These are phyloP conservation scores for Saksenaea oblongispora DNA, from an alignment of 371 early-diverging fungal species.

Conservation along the genomic window DNA sequence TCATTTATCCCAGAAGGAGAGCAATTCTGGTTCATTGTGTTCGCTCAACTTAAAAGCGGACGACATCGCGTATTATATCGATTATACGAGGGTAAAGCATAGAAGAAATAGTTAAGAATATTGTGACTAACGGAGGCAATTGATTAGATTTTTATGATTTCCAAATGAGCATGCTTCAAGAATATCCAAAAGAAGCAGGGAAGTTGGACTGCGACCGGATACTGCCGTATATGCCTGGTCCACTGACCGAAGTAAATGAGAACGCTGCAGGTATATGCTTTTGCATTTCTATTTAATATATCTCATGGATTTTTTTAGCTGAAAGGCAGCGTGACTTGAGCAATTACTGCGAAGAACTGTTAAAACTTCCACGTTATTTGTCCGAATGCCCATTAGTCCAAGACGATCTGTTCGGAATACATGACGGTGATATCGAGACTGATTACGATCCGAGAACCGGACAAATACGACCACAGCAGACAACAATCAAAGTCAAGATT, in stretches of 20 bases:
- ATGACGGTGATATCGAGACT: conserved; percentile 69
- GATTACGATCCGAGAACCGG: conserved; percentile 37
- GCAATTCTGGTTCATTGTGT: conserved; percentile 71
- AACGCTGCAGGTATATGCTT: conserved; percentile 47
- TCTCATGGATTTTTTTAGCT: conserved; percentile 21
- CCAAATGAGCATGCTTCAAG: conserved; percentile 74
- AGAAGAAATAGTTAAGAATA: neutral
- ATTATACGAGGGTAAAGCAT: conserved; percentile 58
- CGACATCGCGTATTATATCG: conserved; percentile 63
- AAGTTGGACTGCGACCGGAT: conserved; percentile 62
- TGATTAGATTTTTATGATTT: conserved; percentile 73
- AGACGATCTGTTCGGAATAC: conserved; percentile 64
- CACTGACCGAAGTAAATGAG: conserved; percentile 58
- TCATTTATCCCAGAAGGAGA: conserved; percentile 63
- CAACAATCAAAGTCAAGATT: conserved; percentile 69
- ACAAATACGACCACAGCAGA: neutral
- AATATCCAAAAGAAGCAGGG: conserved; percentile 77
- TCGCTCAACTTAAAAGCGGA: conserved; percentile 57
- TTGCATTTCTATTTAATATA: conserved; percentile 1
- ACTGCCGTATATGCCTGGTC: conserved; percentile 80
- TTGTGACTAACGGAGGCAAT: neutral
- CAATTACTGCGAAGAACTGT: conserved; percentile 69
- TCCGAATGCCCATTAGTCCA: conserved; percentile 54
- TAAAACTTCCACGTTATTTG: conserved; percentile 63
- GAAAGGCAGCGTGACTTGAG: conserved; percentile 67